phyloP scores from a whole-genome alignment of 495 filamentous ascomycete genomes.

The Xylaria cubensis region DNA sequence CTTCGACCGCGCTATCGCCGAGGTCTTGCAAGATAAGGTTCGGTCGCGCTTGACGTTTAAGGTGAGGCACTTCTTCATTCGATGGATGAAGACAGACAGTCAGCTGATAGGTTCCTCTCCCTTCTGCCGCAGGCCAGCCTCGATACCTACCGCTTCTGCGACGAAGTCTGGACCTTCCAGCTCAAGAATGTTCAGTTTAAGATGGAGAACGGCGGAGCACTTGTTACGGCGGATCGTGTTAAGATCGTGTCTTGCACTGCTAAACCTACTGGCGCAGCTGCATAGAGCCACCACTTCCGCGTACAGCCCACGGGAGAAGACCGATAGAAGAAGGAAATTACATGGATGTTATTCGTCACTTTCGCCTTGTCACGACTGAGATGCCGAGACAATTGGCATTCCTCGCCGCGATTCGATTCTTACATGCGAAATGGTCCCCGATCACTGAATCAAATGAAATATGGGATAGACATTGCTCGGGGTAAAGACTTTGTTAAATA shows the following conservation, averaged over 20 bases:
- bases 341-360: neutral
- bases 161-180: constrained; percentile 99
- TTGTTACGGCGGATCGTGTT: constrained; percentile 72
- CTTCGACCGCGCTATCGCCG: constrained; percentile 88
- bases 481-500: neutral
- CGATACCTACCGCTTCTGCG: constrained; percentile 99
- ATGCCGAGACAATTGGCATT: neutral
- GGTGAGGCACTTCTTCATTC: constrained; percentile 59
- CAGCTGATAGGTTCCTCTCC: constrained; percentile 17
- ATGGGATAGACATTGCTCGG: neutral
- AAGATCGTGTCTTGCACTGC: constrained; percentile 98
- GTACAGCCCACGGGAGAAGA: no score
- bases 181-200: constrained; percentile 99
- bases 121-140: constrained; percentile 76
- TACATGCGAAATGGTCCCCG: neutral
- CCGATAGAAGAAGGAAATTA: neutral
- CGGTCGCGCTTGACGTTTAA: constrained; percentile 94
- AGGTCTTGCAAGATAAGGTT: constrained; percentile 87
- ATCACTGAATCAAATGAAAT: neutral
- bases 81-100: no score
- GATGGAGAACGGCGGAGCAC: constrained; percentile 76
- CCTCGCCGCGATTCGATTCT: neutral
- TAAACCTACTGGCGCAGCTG: constrained; percentile 68
- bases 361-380: neutral
- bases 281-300: neutral